Evolutionary conservation across 257 asterid species (phyloP).

Genomic region (Fraxinus pennsylvanica): DNA sequence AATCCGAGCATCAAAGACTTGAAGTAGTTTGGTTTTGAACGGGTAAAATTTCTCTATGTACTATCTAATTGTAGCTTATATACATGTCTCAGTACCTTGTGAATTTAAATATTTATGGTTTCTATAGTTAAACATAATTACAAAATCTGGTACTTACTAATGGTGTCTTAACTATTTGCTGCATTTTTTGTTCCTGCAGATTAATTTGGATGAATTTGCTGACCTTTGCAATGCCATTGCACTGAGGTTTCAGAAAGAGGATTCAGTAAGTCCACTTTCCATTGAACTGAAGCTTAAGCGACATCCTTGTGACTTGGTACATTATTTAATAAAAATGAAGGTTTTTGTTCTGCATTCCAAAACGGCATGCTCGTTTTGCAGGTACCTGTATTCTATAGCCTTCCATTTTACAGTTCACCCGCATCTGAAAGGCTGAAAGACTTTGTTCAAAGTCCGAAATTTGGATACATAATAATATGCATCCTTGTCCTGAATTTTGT

Average conservation of each 20-base stretch:
- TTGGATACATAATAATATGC: constrained; percentile 62
- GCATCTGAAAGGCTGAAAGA: constrained; percentile 67
- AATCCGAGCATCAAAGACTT: neutral
- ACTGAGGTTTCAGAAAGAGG: constrained; percentile 91
- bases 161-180: constrained; percentile 16
- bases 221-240: constrained; percentile 92
- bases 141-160: constrained; percentile 5
- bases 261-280: constrained; percentile 51
- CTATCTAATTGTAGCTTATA: neutral
- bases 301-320: neutral
- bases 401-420: constrained; percentile 75
- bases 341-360: constrained; percentile 21
- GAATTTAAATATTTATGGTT: neutral
- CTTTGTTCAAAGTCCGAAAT: constrained; percentile 65
- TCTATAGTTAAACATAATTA: neutral
- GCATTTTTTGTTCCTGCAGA: constrained; percentile 51
- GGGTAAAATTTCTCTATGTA: neutral
- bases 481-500: constrained; percentile 72
- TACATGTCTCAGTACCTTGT: neutral
- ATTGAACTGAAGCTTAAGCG: constrained; percentile 6
- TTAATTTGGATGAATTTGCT: constrained; percentile 78
- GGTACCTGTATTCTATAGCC: constrained; percentile 71
- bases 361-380: constrained; percentile 41
- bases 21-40: neutral
- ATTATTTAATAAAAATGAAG: neutral